Evolutionary conservation across 108 stramenopile genomes (phyloP).

Genomic region (Cafeteria roenbergensis): DNA sequence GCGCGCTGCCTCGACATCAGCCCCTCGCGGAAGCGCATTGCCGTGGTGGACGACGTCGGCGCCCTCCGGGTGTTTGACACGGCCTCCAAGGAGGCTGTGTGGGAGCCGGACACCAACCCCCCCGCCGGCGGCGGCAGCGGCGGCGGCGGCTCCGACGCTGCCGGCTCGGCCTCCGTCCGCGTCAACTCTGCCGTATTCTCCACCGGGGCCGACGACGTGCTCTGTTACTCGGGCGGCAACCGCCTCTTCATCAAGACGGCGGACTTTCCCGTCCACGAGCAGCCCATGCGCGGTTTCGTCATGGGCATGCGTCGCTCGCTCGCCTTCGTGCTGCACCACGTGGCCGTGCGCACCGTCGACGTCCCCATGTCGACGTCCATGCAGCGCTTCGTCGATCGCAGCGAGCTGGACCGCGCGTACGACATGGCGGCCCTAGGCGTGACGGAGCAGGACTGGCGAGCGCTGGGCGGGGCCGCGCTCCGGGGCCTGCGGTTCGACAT

Average conservation of each 20-base stretch:
- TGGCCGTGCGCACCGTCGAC: conserved; percentile 29
- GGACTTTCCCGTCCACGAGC: conserved; percentile 30
- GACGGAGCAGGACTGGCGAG: conserved; percentile 46
- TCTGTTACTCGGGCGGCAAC: conserved; percentile 44
- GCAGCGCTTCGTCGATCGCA: conserved; percentile 27
- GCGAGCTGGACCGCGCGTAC: conserved; percentile 31
- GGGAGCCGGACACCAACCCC: neutral
- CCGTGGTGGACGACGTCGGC: conserved; percentile 34
- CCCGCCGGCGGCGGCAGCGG: conserved; percentile 1
- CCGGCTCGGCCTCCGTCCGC: conserved; percentile 22
- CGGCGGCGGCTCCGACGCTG: no score
- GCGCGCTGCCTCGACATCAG: conserved; percentile 16
- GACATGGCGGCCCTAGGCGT: conserved; percentile 45
- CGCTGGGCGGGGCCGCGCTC: conserved; percentile 33
- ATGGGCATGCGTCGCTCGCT: conserved; percentile 36
- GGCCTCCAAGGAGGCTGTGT: conserved; percentile 25
- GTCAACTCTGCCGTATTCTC: no score
- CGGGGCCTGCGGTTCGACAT: conserved; percentile 27
- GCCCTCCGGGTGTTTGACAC: conserved; percentile 33
- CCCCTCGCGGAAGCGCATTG: conserved; percentile 23
- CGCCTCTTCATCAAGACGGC: conserved; percentile 37
- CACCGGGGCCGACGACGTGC: conserved; percentile 36
- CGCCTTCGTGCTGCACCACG: conserved; percentile 26
- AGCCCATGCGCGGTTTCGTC: conserved; percentile 33
- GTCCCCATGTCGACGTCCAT: conserved; percentile 33